Conservation (phyloP, 1,139 yeast genomes). For the Yamadazyma triangularis region DNA sequence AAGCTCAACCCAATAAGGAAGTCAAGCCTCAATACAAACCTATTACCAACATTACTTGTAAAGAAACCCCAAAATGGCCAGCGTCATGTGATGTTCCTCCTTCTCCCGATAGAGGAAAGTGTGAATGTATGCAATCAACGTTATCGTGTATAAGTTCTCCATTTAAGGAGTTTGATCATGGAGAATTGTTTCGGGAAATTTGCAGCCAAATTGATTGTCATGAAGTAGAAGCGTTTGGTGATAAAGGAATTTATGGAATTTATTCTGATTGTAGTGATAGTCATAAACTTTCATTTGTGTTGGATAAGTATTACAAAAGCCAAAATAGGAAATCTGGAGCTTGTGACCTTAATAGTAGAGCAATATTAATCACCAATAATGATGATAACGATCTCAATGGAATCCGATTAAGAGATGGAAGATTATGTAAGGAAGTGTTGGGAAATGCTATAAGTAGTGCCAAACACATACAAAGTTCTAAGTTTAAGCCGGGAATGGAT, state of each 20-base stretch:
- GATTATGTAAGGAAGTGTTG: conserved; percentile 17
- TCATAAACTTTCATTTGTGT: conserved; percentile 50
- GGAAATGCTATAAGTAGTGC: not conserved
- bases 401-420: conserved; percentile 23
- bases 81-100: conserved; percentile 46
- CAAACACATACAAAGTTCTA: not conserved
- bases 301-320: conserved; percentile 43
- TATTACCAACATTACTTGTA: conserved; percentile 3
- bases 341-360: conserved; percentile 39
- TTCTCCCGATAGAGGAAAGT: conserved; percentile 49
- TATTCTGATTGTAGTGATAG: conserved; percentile 50
- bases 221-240: conserved; percentile 46
- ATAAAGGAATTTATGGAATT: conserved; percentile 50
- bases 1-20: conserved; percentile 23
- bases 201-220: conserved; percentile 51
- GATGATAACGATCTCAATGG: conserved; percentile 17
- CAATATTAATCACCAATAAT: conserved; percentile 24
- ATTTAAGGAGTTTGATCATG: conserved; percentile 22
- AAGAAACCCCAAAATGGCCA: conserved; percentile 28
- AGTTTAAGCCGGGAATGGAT: not conserved
- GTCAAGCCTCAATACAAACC: conserved; percentile 14
- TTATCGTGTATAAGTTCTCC: conserved; percentile 48
- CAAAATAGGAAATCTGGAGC: conserved; percentile 20
- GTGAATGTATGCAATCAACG: conserved; percentile 51
- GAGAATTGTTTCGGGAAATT: conserved; percentile 36